Base-by-base conservation (phyloP, 768 basidiomycete species). In the Amanita exitialis region DNA sequence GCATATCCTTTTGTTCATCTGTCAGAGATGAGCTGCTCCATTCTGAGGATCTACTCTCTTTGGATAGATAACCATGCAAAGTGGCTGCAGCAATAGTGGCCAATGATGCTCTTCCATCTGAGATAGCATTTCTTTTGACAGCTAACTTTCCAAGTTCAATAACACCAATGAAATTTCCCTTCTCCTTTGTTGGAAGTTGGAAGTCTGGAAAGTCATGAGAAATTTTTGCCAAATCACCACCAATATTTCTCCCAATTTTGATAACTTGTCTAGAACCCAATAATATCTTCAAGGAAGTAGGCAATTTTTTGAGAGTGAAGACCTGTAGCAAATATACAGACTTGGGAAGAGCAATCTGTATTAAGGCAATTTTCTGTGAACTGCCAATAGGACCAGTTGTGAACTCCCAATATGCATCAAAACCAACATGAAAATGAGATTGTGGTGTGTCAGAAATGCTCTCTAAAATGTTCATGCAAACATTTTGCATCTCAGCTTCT, bases 361-460 rank as follows among this genome's bases (percentile, higher is more conserved):
- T 37, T 18, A 56, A 37, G 42, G 55, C 55, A 25, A 52, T 56
- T 28, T 56, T 56, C 21, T 53, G 51, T 32, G 52, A 30, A 9
- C 55, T n/a, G 16, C 18, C 45, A n/a, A 28, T 47, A n/a, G 12
- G n/a, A 12, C 43, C 52, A 53, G 46, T 42, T 25, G 36, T 53
- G 39, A 56, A 56, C 30, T 56, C 55, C 55, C 55, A 56, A 20
- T 56, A 52, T 46, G 50, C 53, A 45, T 56, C 55, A 56, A 56
- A 56, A 5, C 55, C 55, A 53, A 56, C 23, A 32, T 53, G 47
- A 56, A 25, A 23, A 23, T 46, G 13, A 3, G 34, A 7, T 53
- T 47, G 49, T 43, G n/a, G n/a, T n/a, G n/a, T 46, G 25, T n/a
- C n/a, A 6, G 42, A 1, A 25, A 47, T 10, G n/a, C 20, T 15